These are phyloP conservation scores for Cinchona pubescens DNA, from an alignment of 257 asterid genomes.

Conservation along the genomic window DNA sequence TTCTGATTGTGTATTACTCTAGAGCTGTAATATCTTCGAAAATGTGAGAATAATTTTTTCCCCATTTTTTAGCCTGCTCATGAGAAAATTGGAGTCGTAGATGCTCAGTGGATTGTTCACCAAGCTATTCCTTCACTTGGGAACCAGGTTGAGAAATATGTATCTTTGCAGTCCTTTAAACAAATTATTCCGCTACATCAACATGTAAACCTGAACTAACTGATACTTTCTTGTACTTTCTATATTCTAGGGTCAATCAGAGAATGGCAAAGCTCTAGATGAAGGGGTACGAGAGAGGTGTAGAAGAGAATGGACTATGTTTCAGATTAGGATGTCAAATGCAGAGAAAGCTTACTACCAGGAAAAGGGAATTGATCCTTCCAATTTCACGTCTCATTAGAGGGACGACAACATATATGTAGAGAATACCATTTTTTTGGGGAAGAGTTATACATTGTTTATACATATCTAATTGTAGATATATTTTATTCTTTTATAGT, in stretches of 20 bases:
- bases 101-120: slow-evolving; percentile 84
- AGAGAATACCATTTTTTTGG: slow-evolving; percentile 1
- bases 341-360: slow-evolving; percentile 64
- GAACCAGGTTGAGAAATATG: slow-evolving; percentile 40
- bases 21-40: background rate
- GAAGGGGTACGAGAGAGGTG: slow-evolving; percentile 82
- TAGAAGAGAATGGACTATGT: slow-evolving; percentile 69
- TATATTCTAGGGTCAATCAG: slow-evolving; percentile 52
- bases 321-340: slow-evolving; percentile 45
- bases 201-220: background rate
- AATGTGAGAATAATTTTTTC: slow-evolving; percentile 2
- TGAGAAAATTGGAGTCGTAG: slow-evolving; percentile 86
- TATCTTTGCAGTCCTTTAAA: background rate
- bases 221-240: background rate
- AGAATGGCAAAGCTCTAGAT: slow-evolving; percentile 68
- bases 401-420: background rate
- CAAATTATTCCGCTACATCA: background rate
- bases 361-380: slow-evolving; percentile 48
- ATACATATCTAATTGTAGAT: slow-evolving; percentile 1
- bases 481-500: too few species aligned
- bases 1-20: background rate
- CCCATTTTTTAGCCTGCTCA: slow-evolving; percentile 59
- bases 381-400: slow-evolving; percentile 29
- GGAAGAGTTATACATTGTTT: background rate
- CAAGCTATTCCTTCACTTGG: slow-evolving; percentile 81